Conservation (phyloP, 1,139 yeast species). For the Debaryomyces sp. region DNA sequence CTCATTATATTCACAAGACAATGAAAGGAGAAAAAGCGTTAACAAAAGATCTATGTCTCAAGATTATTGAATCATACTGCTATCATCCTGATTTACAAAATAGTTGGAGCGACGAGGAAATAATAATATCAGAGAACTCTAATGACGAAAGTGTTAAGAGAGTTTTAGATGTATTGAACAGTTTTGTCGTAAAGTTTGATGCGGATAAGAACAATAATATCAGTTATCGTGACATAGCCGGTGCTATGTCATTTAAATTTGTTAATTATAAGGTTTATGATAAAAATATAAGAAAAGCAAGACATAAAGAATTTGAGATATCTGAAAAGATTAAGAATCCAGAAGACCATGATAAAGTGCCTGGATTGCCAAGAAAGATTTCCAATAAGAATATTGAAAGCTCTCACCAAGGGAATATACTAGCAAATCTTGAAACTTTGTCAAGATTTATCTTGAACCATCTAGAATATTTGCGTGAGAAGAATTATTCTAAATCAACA, state of each 20-base stretch:
- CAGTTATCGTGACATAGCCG: slow-evolving; percentile 33
- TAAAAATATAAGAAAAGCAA: slow-evolving; percentile 21
- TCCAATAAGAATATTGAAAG: slow-evolving; percentile 24
- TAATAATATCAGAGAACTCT: slow-evolving; percentile 1
- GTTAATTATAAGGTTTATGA: slow-evolving; percentile 29
- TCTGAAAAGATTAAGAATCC: slow-evolving; percentile 15
- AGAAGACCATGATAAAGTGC: slow-evolving; percentile 16
- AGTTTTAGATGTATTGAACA: slow-evolving; percentile 37
- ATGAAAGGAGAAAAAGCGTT: slow-evolving; percentile 37
- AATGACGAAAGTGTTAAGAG: slow-evolving; percentile 30
- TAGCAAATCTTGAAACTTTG: slow-evolving; percentile 33
- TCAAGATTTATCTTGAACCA: slow-evolving; percentile 28
- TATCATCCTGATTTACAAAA: slow-evolving; percentile 18
- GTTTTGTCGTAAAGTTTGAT: slow-evolving; percentile 22
- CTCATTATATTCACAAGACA: slow-evolving; percentile 37
- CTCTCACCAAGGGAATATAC: slow-evolving; percentile 33
- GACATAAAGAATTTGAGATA: slow-evolving; percentile 13
- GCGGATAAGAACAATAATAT: slow-evolving; percentile 13
- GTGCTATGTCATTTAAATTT: slow-evolving; percentile 34
- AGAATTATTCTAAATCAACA: slow-evolving; percentile 23
- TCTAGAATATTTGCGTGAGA: slow-evolving; percentile 21
- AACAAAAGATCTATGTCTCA: slow-evolving; percentile 35
- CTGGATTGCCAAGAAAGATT: slow-evolving; percentile 21
- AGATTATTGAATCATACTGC: slow-evolving; percentile 43
- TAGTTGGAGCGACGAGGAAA: slow-evolving; percentile 14